Evolutionary conservation across 345 rosid genomes (phyloP).

Genomic region (Populus euphratica): DNA sequence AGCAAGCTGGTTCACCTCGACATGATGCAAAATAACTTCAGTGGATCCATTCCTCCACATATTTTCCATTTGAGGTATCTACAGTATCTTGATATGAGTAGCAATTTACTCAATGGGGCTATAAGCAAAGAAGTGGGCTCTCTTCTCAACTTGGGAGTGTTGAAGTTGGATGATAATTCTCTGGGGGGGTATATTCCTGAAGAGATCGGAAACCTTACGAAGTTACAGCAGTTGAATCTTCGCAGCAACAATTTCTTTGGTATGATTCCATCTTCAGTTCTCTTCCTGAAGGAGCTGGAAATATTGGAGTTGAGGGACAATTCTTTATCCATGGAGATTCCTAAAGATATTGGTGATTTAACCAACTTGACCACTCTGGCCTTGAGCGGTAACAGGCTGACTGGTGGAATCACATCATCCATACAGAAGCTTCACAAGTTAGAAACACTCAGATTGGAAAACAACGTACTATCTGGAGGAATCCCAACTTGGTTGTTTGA

Average conservation of each 20-base stretch:
- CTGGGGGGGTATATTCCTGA: constrained; percentile 20
- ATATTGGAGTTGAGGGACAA: constrained; percentile 27
- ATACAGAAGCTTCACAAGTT: constrained; percentile 30
- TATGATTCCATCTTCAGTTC: constrained; percentile 25
- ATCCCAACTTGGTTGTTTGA: constrained; percentile 46
- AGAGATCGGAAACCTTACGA: constrained; percentile 29
- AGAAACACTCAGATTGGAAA: constrained; percentile 25
- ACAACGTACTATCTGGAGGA: constrained; percentile 30
- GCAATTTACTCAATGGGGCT: constrained; percentile 10
- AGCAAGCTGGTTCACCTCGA: constrained; percentile 26
- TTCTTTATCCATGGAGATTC: constrained; percentile 27
- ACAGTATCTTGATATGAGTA: constrained; percentile 27
- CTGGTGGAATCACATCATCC: constrained; percentile 36
- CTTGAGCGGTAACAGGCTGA: constrained; percentile 29
- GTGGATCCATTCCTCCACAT: constrained; percentile 28
- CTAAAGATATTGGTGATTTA: constrained; percentile 26
- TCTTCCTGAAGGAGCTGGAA: constrained; percentile 14
- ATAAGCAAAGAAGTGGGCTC: constrained; percentile 8
- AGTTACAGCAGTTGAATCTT: constrained; percentile 21
- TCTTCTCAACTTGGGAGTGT: constrained; percentile 16
- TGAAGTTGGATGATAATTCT: constrained; percentile 24
- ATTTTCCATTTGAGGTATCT: constrained; percentile 25
- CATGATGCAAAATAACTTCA: constrained; percentile 23
- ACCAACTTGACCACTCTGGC: constrained; percentile 21
- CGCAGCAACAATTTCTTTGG: constrained; percentile 16